Evolutionary conservation across 1,284 basidiomycete genomes (phyloP).

Genomic region (Ceratobasidium sp.): DNA sequence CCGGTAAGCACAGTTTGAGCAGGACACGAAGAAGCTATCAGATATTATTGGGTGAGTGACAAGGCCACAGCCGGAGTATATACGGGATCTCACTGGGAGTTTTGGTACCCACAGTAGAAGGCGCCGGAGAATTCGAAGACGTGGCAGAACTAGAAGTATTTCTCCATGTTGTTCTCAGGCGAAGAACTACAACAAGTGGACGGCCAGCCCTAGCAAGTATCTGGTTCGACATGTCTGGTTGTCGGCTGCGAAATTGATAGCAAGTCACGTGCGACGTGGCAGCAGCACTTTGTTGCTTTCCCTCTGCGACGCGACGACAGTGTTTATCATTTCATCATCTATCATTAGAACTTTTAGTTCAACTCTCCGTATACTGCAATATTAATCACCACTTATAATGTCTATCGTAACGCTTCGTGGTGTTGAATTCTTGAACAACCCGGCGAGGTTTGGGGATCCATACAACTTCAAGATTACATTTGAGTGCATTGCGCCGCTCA

Average conservation of each 20-base stretch:
- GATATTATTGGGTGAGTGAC: not conserved
- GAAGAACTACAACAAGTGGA: not conserved
- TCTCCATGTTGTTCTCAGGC: not conserved
- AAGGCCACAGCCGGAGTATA: not conserved
- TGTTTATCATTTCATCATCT: conserved; percentile 2
- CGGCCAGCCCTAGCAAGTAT: not conserved
- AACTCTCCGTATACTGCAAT: not conserved
- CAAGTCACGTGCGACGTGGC: conserved; percentile 23
- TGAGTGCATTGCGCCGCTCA: conserved; percentile 92
- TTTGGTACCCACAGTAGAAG: conserved; percentile 9
- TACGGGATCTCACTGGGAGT: conserved; percentile 11
- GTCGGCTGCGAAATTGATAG: not conserved
- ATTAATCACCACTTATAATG: conserved; percentile 22
- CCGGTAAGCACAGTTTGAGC: conserved; percentile 77
- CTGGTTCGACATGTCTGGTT: not conserved
- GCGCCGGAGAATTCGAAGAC: not conserved
- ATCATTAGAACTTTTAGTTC: not conserved
- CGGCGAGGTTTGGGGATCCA: conserved; percentile 86
- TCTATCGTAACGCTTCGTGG: conserved; percentile 55
- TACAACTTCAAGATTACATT: conserved; percentile 97
- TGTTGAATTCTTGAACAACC: conserved; percentile 86
- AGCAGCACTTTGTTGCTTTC: not conserved
- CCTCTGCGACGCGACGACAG: conserved; percentile 23
- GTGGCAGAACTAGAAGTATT: conserved; percentile 7
- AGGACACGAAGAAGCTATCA: conserved; percentile 58